These are phyloP conservation scores for Leishmania amazonensis DNA, from an alignment of 208 protist species.

Conservation along the genomic window DNA sequence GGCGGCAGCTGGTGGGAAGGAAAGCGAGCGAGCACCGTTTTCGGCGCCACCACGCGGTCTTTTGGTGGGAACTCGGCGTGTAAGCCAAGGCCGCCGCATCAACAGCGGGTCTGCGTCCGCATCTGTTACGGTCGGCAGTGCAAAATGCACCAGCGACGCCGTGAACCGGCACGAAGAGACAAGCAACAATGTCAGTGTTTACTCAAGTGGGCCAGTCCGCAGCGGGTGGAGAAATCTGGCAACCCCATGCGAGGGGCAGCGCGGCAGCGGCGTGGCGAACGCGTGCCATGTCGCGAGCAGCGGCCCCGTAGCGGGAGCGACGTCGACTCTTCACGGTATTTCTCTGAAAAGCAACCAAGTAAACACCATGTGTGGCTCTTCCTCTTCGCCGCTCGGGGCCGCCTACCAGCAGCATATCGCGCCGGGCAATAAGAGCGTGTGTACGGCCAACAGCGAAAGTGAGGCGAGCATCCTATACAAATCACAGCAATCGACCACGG, in stretches of 20 bases:
- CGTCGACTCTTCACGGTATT: background rate
- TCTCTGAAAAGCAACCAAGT: background rate
- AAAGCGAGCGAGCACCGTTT: background rate
- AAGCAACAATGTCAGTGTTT: background rate
- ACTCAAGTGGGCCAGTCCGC: background rate
- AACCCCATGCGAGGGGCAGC: background rate
- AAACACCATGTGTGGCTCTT: background rate
- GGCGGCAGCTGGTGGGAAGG: conserved; percentile 2
- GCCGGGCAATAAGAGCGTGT: background rate
- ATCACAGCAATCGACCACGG: conserved; percentile 15
- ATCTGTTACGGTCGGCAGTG: background rate
- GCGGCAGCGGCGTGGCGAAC: background rate
- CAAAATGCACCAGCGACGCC: background rate
- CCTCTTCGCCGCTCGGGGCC: background rate
- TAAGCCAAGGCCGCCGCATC: background rate
- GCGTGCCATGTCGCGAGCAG: background rate
- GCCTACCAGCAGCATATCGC: background rate
- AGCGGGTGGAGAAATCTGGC: conserved; percentile 1
- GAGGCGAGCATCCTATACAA: conserved; percentile 7
- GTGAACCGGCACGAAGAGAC: conserved; percentile 4
- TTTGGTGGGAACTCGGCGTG: background rate
- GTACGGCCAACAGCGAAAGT: conserved; percentile 1
- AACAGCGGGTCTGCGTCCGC: background rate
- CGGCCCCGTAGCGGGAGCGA: background rate
- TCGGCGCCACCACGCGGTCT: background rate